Percentiles rank a stretch among this genome's conserved stretches.
phyloP scores from a whole-genome alignment of 2,329 filamentous ascomycete species.

The Knufia fluminis region DNA sequence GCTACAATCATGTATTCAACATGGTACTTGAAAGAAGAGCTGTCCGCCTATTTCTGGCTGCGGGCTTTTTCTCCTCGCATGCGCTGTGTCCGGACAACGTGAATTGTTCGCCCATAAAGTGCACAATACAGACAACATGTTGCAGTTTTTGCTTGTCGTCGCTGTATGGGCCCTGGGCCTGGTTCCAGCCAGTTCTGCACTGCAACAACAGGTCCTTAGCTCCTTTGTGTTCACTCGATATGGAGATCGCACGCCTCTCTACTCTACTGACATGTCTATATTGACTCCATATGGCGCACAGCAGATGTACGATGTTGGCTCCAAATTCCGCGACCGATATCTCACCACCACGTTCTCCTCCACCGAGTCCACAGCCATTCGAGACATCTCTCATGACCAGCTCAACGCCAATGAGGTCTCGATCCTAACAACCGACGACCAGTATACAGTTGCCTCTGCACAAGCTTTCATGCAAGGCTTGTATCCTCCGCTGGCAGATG shows the following conservation, averaged over 20 bases:
- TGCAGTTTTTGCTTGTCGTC: background rate
- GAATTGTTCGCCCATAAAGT: background rate
- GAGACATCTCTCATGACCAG: constrained; percentile 37
- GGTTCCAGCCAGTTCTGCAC: constrained; percentile 18
- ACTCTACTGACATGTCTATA: constrained; percentile 25
- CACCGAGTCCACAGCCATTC: constrained; percentile 30
- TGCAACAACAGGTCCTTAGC: constrained; percentile 34
- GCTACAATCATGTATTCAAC: background rate
- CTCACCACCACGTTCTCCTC: constrained; percentile 27
- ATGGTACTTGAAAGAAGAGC: background rate
- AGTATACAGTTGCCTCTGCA: constrained; percentile 43
- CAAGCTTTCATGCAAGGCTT: constrained; percentile 55
- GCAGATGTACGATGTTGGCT: constrained; percentile 42
- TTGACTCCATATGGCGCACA: constrained; percentile 49
- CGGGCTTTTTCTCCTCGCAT: background rate
- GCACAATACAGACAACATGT: background rate
- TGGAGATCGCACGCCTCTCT: constrained; percentile 46
- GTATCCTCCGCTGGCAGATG: constrained; percentile 43
- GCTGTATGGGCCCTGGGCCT: constrained; percentile 8
- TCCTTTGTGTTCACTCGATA: constrained; percentile 46
- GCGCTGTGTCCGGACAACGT: background rate
- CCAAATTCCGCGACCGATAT: constrained; percentile 46
- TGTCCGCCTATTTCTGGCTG: background rate
- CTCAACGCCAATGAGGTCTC: constrained; percentile 40
- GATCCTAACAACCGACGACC: constrained; percentile 39